Base-by-base conservation (phyloP, 2,329 filamentous ascomycete species). In the Ophiocordyceps camponoti-saundersi region DNA sequence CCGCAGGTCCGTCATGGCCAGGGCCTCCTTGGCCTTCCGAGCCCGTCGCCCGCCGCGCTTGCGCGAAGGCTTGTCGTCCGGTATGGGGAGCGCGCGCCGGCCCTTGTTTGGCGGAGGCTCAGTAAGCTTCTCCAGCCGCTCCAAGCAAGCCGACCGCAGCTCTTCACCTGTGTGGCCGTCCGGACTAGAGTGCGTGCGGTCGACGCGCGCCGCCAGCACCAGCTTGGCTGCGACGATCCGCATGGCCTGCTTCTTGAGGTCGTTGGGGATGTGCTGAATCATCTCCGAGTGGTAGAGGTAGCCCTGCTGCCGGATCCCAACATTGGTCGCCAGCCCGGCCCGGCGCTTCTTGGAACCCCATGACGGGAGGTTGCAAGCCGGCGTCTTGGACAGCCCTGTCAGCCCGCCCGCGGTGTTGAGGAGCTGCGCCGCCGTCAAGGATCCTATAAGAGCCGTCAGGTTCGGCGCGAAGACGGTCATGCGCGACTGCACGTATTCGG, bases 391-490 rank as follows among this genome's bases (percentile, higher is more conserved):
- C 12, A 98, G 73, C 34, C 87, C 87, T 1, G 82, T 85, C 30
- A 98, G 69, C 10, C 92, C 92, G 51, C 92, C 92, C 0, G 88
- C 85, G 49, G 87, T 86, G 63, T 95, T 95, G 56, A 98, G 82
- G n/a, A 98, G 77, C 65, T 96, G 90, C 4, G 92, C 92, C 8
- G 92, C 90, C 3, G 90, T 95, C 18, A 95, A 73, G 0, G 90
- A 92, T 18, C 92, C 92, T 48, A 98, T 85, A 18, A 98, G 75
- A 1, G 80, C 81, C 0, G 92, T 95, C 47, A 96, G 67, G 57
- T 98, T 98, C 0, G 92, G 92, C 5, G 92, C 92, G 59, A 96
- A 96, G 32, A 94, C 73, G 54, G 84, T 92, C 86, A 98, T 96
- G 51, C 92, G 85, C 34, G 90, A 95, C 65, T 95, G 86, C 16